Conservation (phyloP, 306 rosid genomes). For the Clitoria ternatea region DNA sequence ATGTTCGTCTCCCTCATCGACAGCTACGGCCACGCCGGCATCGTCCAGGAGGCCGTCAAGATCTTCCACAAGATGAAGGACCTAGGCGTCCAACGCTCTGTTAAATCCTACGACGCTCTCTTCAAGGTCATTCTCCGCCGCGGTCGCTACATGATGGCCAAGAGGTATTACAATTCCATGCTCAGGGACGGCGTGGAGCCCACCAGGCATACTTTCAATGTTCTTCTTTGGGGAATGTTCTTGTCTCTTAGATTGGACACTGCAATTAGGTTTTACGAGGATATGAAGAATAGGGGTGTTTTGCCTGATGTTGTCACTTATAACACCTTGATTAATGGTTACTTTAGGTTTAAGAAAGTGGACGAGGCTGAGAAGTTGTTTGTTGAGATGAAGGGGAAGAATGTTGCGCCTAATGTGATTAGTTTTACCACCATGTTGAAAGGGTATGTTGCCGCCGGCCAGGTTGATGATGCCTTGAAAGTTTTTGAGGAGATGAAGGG, state of each 20-base stretch:
- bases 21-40: constrained; percentile 70
- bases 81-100: constrained; percentile 52
- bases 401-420: constrained; percentile 65
- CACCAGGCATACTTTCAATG: constrained; percentile 67
- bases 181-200: constrained; percentile 77
- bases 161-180: constrained; percentile 79
- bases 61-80: constrained; percentile 72
- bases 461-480: constrained; percentile 49
- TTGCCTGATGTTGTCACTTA: constrained; percentile 70
- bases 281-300: constrained; percentile 62
- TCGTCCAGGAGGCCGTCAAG: constrained; percentile 88
- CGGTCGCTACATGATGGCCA: constrained; percentile 90
- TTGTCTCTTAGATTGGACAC: constrained; percentile 70
- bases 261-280: constrained; percentile 75
- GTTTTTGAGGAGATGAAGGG: constrained; percentile 72
- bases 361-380: constrained; percentile 78
- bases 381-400: constrained; percentile 75
- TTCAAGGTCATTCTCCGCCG: constrained; percentile 69
- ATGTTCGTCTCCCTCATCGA: constrained; percentile 66
- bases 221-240: constrained; percentile 90
- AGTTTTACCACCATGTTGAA: constrained; percentile 79
- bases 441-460: constrained; percentile 64
- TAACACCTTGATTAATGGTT: constrained; percentile 83
- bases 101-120: constrained; percentile 66
- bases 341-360: constrained; percentile 62